Conservation (phyloP, 2,329 filamentous ascomycete species). For the Bipolaris zeicola region DNA sequence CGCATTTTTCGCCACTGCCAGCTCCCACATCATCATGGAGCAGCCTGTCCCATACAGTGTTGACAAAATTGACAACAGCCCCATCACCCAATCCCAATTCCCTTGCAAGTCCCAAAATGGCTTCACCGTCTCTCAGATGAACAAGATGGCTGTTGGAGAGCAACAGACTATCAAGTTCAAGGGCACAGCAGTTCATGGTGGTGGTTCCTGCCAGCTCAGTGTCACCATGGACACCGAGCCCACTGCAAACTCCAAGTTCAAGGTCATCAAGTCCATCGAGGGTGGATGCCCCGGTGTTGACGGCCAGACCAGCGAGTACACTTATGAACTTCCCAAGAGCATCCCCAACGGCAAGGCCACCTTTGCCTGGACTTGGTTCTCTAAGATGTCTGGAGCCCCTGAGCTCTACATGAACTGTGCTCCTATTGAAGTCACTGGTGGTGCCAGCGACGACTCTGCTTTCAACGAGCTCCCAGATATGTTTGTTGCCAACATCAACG, state of each 20-base stretch:
- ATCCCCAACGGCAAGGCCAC: constrained; percentile 78
- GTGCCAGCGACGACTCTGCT: constrained; percentile 56
- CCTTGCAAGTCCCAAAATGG: constrained; percentile 65
- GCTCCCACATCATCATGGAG: constrained; percentile 77
- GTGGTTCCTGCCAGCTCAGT: constrained; percentile 86
- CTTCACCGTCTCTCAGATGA: constrained; percentile 40
- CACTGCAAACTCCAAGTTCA: constrained; percentile 67
- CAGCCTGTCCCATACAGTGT: constrained; percentile 67
- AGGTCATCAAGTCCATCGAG: constrained; percentile 86
- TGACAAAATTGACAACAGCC: constrained; percentile 62
- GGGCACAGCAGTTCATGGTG: constrained; percentile 81
- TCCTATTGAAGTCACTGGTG: constrained; percentile 66
- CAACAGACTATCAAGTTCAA: constrained; percentile 66
- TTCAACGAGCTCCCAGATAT: constrained; percentile 69
- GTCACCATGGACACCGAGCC: constrained; percentile 69
- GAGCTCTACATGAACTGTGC: constrained; percentile 84
- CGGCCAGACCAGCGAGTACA: no score
- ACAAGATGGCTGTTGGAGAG: constrained; percentile 66
- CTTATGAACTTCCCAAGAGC: constrained; percentile 73
- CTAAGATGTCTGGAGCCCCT: no score
- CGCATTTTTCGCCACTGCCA: constrained; percentile 61
- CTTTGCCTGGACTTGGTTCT: constrained; percentile 76
- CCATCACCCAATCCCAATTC: no score
- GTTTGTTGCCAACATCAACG: constrained; percentile 73
- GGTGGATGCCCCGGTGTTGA: constrained; percentile 90